These are phyloP conservation scores for Pythium pyrilobum DNA, from an alignment of 352 stramenopile genomes.

Conservation along the genomic window DNA sequence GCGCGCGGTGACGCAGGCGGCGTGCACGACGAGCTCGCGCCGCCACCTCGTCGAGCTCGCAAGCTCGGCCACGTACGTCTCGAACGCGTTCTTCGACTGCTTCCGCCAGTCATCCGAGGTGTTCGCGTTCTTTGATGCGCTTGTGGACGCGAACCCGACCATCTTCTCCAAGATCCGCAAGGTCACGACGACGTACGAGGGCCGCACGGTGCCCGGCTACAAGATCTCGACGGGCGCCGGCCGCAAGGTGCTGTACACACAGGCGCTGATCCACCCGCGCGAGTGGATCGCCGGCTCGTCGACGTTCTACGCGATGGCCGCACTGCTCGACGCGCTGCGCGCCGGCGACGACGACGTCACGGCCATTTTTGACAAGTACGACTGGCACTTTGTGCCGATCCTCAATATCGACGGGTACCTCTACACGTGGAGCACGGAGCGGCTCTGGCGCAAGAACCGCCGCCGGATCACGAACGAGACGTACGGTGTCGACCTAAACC, in stretches of 20 bases:
- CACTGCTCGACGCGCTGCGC: constrained; percentile 15
- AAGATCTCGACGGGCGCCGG: constrained; percentile 19
- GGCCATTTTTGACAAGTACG: constrained; percentile 16
- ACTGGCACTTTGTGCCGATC: too few species aligned
- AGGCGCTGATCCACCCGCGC: constrained; percentile 22
- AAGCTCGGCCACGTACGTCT: constrained; percentile 11
- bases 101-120: constrained; percentile 20
- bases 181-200: constrained; percentile 17
- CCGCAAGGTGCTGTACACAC: constrained; percentile 17
- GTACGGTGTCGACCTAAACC: constrained; percentile 22
- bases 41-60: not conserved
- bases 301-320: constrained; percentile 18
- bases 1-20: not conserved
- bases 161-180: constrained; percentile 21
- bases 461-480: not conserved
- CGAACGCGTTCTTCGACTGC: constrained; percentile 28
- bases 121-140: constrained; percentile 15
- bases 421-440: constrained; percentile 4
- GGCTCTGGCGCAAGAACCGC: constrained; percentile 23
- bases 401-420: constrained; percentile 21
- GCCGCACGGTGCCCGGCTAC: constrained; percentile 18
- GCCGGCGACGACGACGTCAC: constrained; percentile 8
- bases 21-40: constrained; percentile 1
- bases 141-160: constrained; percentile 16
- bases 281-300: constrained; percentile 23